Conservation (phyloP, 106 monocot species). For the Dioscorea zingiberensis region DNA sequence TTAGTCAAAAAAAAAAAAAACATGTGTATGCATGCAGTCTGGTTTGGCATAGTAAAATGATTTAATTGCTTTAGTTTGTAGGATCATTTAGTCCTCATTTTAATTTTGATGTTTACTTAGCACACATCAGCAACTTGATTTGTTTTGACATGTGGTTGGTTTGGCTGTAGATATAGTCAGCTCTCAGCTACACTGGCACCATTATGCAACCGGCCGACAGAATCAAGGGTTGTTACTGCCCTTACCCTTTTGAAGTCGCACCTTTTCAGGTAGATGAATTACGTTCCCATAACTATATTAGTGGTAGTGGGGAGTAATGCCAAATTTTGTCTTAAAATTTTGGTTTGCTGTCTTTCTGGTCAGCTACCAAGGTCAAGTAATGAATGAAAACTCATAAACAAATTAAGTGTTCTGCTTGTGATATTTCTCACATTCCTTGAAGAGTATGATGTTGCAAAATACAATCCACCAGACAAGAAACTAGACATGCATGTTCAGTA, state of each 20-base stretch:
- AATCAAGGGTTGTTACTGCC: slow-evolving; percentile 94
- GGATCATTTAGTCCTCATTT: no score
- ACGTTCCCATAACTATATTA: no score
- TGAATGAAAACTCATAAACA: no score
- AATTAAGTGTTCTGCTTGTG: no score
- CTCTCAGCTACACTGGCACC: slow-evolving; percentile 89
- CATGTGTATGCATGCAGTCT: not conserved
- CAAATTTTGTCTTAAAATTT: not conserved
- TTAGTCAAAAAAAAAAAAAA: no score
- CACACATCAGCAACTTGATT: no score
- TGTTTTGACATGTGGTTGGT: not conserved
- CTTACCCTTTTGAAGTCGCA: slow-evolving; percentile 91
- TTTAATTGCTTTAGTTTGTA: not conserved
- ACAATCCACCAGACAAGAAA: no score
- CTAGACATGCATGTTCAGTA: no score
- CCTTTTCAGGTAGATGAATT: slow-evolving; percentile 58
- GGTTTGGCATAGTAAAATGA: not conserved
- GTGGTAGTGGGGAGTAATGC: no score
- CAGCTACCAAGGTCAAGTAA: slow-evolving; percentile 72
- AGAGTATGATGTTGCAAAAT: no score
- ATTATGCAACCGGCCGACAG: slow-evolving; percentile 98
- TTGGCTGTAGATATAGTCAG: slow-evolving; percentile 80
- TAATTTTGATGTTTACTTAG: no score
- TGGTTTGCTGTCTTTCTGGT: slow-evolving; percentile 2
- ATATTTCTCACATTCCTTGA: no score